phyloP scores from a whole-genome alignment of 2,329 filamentous ascomycete species.

The Chaetomiaceae sp. region DNA sequence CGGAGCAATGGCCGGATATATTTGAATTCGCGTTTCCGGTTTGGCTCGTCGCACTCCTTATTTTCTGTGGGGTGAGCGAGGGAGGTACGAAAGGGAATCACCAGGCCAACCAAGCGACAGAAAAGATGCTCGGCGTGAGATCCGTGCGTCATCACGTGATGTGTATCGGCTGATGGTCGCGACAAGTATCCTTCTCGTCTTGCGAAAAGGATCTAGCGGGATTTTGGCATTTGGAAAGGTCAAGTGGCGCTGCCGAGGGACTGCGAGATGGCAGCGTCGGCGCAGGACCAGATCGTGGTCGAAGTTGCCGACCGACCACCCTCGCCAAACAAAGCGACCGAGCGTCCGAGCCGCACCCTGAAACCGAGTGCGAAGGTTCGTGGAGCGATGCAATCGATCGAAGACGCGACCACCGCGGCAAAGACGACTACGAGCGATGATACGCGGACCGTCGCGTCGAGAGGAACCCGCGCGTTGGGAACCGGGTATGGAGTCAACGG shows the following conservation, averaged over 20 bases:
- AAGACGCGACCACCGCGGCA: background rate
- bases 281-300: background rate
- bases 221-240: background rate
- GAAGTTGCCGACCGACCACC: background rate
- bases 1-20: no score
- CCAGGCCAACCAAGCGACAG: no score
- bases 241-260: background rate
- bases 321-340: no score
- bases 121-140: no score
- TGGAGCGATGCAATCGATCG: background rate
- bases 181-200: no score
- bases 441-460: background rate
- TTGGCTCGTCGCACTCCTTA: no score
- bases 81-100: no score
- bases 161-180: no score
- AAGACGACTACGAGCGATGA: background rate
- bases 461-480: background rate
- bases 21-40: no score
- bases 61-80: no score
- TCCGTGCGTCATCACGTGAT: no score
- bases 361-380: conserved; percentile 1
- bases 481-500: background rate
- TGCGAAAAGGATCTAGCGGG: background rate
- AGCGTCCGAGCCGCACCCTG: background rate
- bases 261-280: background rate